Conservation (phyloP, 371 early-diverging fungal genomes). For the Blastocladiella emersonii region DNA sequence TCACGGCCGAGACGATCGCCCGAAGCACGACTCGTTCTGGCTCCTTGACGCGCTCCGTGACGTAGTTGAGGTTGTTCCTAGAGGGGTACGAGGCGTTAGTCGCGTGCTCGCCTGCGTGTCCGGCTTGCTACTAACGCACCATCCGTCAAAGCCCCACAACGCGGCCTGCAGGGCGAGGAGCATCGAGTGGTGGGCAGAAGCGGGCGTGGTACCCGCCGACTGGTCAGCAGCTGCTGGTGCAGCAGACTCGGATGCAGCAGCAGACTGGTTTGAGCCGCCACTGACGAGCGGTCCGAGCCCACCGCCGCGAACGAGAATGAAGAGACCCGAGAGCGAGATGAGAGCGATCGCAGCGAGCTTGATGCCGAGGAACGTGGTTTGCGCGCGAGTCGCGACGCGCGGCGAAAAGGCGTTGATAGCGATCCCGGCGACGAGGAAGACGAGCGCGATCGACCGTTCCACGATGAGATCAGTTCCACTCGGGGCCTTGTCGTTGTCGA, state of each 20-base stretch:
- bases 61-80: slow-evolving; percentile 44
- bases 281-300: not conserved
- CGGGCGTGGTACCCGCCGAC: too few relatives aligned
- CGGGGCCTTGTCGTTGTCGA: not conserved
- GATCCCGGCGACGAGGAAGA: slow-evolving; percentile 21
- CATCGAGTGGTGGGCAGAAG: not conserved
- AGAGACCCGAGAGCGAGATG: slow-evolving; percentile 11
- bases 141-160: slow-evolving; percentile 43
- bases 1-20: slow-evolving; percentile 33
- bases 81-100: not conserved
- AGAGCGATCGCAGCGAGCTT: slow-evolving; percentile 23
- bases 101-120: too few relatives aligned
- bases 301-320: not conserved
- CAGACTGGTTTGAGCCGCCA: slow-evolving; percentile 22
- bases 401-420: slow-evolving; percentile 22
- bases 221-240: slow-evolving; percentile 11
- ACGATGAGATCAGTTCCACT: slow-evolving; percentile 11
- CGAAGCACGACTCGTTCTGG: slow-evolving; percentile 34
- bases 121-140: too few relatives aligned
- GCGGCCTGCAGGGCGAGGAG: slow-evolving; percentile 34
- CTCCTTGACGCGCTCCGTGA: slow-evolving; percentile 43
- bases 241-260: too few relatives aligned
- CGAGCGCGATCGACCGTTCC: slow-evolving; percentile 19
- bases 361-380: slow-evolving; percentile 17
- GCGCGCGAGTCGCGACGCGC: slow-evolving; percentile 14